Percentiles rank a stretch among this genome's conserved stretches.
Conservation (phyloP, 2,329 filamentous ascomycete genomes). For the Setomelanomma holmii region DNA sequence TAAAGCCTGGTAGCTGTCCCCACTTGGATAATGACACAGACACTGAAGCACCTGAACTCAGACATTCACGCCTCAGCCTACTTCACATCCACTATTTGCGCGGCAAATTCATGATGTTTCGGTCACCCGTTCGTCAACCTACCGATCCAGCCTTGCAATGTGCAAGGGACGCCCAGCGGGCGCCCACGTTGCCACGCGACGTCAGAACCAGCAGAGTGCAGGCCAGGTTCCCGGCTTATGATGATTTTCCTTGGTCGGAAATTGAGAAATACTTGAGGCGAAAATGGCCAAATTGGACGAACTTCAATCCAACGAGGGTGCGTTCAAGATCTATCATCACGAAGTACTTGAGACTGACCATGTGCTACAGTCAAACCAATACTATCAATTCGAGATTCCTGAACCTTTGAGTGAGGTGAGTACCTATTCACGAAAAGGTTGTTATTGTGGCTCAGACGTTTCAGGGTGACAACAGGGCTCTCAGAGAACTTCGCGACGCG, state of each 20-base stretch:
- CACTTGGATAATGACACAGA: neutral
- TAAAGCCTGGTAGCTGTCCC: neutral
- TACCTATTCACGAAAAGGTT: neutral
- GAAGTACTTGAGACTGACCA: constrained; percentile 1
- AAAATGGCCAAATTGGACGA: constrained; percentile 17
- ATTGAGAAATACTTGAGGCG: constrained; percentile 19
- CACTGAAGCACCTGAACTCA: neutral
- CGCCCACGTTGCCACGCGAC: constrained; percentile 8
- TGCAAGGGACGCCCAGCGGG: constrained; percentile 11
- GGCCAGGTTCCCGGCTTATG: constrained; percentile 20
- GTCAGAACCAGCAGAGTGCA: constrained; percentile 8
- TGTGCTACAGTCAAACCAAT: constrained; percentile 11
- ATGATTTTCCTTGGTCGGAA: constrained; percentile 21
- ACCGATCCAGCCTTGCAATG: constrained; percentile 8
- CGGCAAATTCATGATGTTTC: neutral
- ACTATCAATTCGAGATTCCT: constrained; percentile 24
- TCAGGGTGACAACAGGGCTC: constrained; percentile 12
- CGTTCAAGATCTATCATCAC: neutral
- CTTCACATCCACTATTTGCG: neutral
- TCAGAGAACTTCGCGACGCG: constrained; percentile 15
- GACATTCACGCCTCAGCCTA: neutral
- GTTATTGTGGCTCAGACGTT: constrained; percentile 8
- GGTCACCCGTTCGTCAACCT: neutral
- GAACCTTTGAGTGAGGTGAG: constrained; percentile 16
- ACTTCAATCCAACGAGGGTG: constrained; percentile 16